These are phyloP conservation scores for Candida ovalis DNA, from an alignment of 805 yeast species.

Conservation along the genomic window DNA sequence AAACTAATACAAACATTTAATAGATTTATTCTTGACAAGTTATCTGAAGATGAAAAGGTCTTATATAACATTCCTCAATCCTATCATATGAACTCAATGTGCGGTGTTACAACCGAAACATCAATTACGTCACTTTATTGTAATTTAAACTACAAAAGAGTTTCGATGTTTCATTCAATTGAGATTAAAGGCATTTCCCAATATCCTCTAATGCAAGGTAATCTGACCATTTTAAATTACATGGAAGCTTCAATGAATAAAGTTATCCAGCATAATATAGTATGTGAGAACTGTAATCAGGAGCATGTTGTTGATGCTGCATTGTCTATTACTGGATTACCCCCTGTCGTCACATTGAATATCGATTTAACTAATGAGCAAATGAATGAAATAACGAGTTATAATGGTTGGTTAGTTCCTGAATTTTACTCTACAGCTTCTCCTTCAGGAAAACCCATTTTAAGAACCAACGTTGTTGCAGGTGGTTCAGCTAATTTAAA, in stretches of 20 bases:
- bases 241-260: conserved; percentile 61
- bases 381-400: conserved; percentile 45
- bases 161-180: conserved; percentile 36
- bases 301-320: conserved; percentile 54
- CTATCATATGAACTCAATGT: conserved; percentile 24
- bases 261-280: conserved; percentile 43
- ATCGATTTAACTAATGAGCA: conserved; percentile 53
- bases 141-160: conserved; percentile 32
- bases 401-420: conserved; percentile 56
- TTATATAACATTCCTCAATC: conserved; percentile 24
- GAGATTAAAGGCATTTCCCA: conserved; percentile 38
- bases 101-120: conserved; percentile 43
- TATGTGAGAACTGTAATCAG: conserved; percentile 49
- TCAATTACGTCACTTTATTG: conserved; percentile 39
- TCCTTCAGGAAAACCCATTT: conserved; percentile 23
- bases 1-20: conserved; percentile 50
- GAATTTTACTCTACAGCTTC: conserved; percentile 44
- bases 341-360: conserved; percentile 64
- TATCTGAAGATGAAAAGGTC: conserved; percentile 46
- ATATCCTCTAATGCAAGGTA: conserved; percentile 29
- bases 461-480: conserved; percentile 24
- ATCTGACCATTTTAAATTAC: conserved; percentile 47
- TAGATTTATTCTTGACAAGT: conserved; percentile 50
- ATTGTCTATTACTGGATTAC: conserved; percentile 49
- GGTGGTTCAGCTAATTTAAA: conserved; percentile 18